phyloP scores from a whole-genome alignment of 2,329 filamentous ascomycete species.

The Penicillium sp. region DNA sequence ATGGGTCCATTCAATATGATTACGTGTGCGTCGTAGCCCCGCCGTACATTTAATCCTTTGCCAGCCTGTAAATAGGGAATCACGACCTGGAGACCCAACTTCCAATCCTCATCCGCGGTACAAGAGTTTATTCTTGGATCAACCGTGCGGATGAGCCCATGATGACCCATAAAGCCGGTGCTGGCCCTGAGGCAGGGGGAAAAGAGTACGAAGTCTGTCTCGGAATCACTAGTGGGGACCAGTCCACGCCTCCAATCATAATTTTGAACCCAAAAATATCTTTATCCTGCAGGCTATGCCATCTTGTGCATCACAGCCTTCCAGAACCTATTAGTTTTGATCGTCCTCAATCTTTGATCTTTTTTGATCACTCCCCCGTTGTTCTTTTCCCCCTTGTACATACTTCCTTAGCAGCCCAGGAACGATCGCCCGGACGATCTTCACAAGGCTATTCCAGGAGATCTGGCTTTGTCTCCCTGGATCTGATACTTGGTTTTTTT shows the following conservation, averaged over 20 bases:
- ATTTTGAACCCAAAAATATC: conserved; percentile 26
- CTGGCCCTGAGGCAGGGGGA: too few relatives aligned
- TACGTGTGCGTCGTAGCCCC: too few relatives aligned
- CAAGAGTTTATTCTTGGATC: too few relatives aligned
- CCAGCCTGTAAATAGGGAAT: too few relatives aligned
- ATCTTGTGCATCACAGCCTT: conserved; percentile 3
- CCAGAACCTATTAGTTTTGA: conserved; percentile 3
- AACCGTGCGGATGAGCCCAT: neutral
- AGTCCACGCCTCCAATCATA: conserved; percentile 21
- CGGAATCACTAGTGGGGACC: too few relatives aligned
- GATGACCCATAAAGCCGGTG: too few relatives aligned
- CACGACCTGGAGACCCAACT: too few relatives aligned
- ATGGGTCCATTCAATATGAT: too few relatives aligned
- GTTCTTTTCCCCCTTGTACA: neutral
- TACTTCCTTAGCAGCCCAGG: neutral
- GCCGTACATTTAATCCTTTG: too few relatives aligned
- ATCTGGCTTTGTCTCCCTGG: conserved; percentile 13
- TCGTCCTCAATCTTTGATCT: neutral
- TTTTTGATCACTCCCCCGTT: neutral
- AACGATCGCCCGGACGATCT: neutral
- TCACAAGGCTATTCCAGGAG: conserved; percentile 8
- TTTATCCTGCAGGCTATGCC: conserved; percentile 14
- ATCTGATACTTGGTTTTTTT: neutral
- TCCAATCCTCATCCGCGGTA: too few relatives aligned
- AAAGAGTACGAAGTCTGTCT: too few relatives aligned